These are phyloP conservation scores for Aspergillus sclerotioniger DNA, from an alignment of 495 filamentous ascomycete genomes.

Conservation along the genomic window DNA sequence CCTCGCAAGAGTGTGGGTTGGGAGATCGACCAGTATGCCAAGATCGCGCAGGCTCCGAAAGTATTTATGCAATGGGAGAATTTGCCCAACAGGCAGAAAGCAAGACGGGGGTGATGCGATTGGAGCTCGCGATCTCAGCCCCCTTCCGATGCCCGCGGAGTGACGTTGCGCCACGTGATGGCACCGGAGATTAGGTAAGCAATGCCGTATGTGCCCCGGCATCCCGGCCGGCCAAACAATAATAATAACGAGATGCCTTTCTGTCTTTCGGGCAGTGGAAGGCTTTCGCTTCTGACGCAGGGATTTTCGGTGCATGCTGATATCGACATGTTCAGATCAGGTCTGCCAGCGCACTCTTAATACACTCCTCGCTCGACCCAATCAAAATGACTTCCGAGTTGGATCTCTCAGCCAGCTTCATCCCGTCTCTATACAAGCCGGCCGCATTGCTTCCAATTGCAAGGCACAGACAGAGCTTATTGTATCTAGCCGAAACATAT, in stretches of 20 bases:
- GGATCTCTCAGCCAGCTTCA: constrained; percentile 63
- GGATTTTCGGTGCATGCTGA: no score
- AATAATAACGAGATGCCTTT: no score
- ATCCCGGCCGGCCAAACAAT: no score
- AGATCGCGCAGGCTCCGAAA: neutral
- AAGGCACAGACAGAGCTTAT: constrained; percentile 66
- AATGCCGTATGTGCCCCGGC: no score
- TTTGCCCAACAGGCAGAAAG: constrained; percentile 28
- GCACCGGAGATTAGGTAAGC: no score
- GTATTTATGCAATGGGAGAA: constrained; percentile 8
- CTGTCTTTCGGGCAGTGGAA: no score
- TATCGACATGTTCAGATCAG: no score
- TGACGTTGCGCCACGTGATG: constrained; percentile 43
- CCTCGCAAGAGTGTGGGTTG: neutral
- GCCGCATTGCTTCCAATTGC: constrained; percentile 75
- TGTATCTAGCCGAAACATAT: constrained; percentile 73
- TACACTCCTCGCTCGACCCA: neutral
- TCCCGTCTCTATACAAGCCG: constrained; percentile 76
- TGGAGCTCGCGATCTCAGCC: constrained; percentile 33
- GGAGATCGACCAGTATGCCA: neutral
- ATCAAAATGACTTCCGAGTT: constrained; percentile 42
- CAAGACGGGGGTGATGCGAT: constrained; percentile 23
- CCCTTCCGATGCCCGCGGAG: constrained; percentile 16
- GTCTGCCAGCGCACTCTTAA: no score
- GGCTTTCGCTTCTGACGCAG: no score